Evolutionary conservation across 2,329 filamentous ascomycete species (phyloP).

Genomic region (Setomelanomma holmii): DNA sequence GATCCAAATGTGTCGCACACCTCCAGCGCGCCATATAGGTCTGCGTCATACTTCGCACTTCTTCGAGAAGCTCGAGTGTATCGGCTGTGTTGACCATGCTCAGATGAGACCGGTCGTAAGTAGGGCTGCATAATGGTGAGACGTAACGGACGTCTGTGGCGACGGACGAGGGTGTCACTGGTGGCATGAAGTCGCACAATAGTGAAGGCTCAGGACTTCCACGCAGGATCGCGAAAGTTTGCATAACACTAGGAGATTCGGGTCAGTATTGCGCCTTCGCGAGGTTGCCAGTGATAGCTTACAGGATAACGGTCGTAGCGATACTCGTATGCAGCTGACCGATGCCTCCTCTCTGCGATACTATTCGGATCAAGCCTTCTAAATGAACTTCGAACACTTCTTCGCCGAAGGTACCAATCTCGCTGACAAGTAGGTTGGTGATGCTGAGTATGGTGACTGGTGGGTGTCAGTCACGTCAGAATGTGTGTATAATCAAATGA

Average conservation of each 20-base stretch:
- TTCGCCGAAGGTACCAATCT: slow-evolving; percentile 37
- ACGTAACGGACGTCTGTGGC: slow-evolving; percentile 11
- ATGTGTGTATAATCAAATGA: not conserved
- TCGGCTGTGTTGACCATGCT: no score
- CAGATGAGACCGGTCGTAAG: slow-evolving; percentile 22
- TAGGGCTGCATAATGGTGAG: slow-evolving; percentile 33
- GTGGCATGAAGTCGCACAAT: slow-evolving; percentile 23
- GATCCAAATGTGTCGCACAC: slow-evolving; percentile 11
- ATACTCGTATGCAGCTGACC: slow-evolving; percentile 19
- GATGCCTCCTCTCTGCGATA: slow-evolving; percentile 34
- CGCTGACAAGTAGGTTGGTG: slow-evolving; percentile 40
- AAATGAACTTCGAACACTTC: slow-evolving; percentile 39
- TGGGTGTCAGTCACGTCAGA: not conserved
- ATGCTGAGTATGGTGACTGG: slow-evolving; percentile 37
- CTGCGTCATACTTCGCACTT: slow-evolving; percentile 36
- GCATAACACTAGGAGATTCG: slow-evolving; percentile 25
- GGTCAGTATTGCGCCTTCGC: slow-evolving; percentile 1
- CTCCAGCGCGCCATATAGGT: slow-evolving; percentile 28
- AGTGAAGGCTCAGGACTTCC: slow-evolving; percentile 26
- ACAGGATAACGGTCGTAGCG: slow-evolving; percentile 38
- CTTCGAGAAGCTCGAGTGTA: slow-evolving; percentile 31
- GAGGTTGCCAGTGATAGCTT: slow-evolving; percentile 12
- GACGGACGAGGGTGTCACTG: slow-evolving; percentile 6
- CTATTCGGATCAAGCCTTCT: slow-evolving; percentile 35
- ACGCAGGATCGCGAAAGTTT: slow-evolving; percentile 32